Base-by-base conservation (phyloP, 441 rosid genomes). In the Populus hybrid region DNA sequence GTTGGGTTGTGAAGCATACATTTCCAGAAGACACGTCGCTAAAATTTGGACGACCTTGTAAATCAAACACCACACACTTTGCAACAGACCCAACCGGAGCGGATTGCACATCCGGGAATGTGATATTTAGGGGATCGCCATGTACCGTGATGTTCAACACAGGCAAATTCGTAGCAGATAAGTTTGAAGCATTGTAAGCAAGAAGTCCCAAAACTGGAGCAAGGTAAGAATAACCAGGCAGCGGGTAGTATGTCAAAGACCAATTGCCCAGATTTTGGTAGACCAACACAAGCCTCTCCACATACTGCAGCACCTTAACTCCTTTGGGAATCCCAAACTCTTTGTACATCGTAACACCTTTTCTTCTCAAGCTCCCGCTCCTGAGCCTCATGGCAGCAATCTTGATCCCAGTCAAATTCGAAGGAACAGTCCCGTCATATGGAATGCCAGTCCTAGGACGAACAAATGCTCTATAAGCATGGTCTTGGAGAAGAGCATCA, bases 171-270 rank as follows among this genome's bases (percentile, higher is more conserved):
- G 78, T 76, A 7, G 95, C 95, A 0, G 89, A 85, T 57, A 97
- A 89, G 74, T 95, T 83, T 46, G 88, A 78, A 59, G 97, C 99
- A 80, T 79, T 84, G 59, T 97, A 97, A 80, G 94, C 93, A 65
- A 95, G 90, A 69, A 97, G 97, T 65, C 95, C 98, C 69, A 93
- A 71, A 4, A 97, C 91, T 0, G 99, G 98, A n/a, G 99, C 83
- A 7, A 97, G 83, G 76, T 86, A 89, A 23, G 87, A 86, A 73
- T 92, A 87, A 71, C 81, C 83, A 11, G 87, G 40, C 34, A 84
- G 32, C 32, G 32, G 32, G 32, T 30, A 30, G 32, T 30, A 30
- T 30, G 32, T 30, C 32, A 3, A 30, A 30, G 32, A 30, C 32
- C 32, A 30, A 30, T 30, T 30, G 32, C 32, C 32, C 32, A 30